These are phyloP conservation scores for Alnus rubra DNA, from an alignment of 306 rosid genomes.

Conservation along the genomic window DNA sequence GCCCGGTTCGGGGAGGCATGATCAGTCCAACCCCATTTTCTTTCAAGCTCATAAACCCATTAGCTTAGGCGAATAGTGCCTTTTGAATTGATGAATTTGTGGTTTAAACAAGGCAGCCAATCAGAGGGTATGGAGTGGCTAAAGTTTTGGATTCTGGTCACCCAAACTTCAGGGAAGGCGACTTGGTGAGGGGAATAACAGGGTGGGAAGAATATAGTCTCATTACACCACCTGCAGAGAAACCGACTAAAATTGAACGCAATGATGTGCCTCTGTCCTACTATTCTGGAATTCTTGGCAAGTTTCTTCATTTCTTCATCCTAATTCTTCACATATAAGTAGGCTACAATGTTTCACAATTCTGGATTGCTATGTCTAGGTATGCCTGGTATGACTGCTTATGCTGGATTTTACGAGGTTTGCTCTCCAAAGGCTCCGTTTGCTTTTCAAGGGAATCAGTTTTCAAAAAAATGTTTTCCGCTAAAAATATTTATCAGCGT, in stretches of 20 bases:
- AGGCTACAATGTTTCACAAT: neutral
- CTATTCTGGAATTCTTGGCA: neutral
- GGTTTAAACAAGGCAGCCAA: neutral
- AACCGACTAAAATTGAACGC: neutral
- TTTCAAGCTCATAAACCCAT: neutral
- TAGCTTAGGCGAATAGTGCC: neutral
- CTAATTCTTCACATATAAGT: neutral
- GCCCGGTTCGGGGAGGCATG: neutral
- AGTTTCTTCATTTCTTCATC: neutral
- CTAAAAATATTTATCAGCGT: too few species aligned
- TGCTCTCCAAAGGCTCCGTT: constrained; percentile 20
- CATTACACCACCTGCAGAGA: neutral
- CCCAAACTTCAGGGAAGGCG: constrained; percentile 3
- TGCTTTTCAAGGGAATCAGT: too few species aligned
- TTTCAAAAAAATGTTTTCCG: too few species aligned
- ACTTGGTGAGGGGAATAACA: neutral
- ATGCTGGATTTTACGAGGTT: constrained; percentile 32
- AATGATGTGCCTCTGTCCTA: neutral
- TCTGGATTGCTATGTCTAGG: constrained; percentile 3
- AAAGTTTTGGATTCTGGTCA: neutral
- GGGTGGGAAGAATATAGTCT: neutral
- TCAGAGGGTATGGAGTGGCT: neutral
- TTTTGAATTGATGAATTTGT: neutral
- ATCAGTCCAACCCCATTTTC: neutral
- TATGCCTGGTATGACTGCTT: constrained; percentile 42